Evolutionary conservation across 164 flowering plant genomes (phyloP).

Genomic region (Pachysandra terminalis): DNA sequence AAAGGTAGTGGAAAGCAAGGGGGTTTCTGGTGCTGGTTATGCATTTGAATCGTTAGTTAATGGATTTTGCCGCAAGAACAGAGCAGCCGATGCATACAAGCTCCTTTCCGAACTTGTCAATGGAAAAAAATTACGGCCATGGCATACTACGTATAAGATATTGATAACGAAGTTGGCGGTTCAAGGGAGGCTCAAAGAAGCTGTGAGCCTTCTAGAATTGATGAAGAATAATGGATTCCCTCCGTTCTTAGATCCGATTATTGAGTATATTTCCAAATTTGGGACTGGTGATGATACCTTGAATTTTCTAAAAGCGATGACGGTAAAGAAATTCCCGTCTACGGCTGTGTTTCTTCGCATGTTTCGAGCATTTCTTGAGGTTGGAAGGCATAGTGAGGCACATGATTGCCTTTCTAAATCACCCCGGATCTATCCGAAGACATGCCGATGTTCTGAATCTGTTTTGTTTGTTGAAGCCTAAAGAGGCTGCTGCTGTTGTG

Average conservation of each 20-base stretch:
- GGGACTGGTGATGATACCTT: slow-evolving; percentile 70
- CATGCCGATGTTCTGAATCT: slow-evolving; percentile 79
- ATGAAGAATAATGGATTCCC: slow-evolving; percentile 76
- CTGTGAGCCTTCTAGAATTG: slow-evolving; percentile 42
- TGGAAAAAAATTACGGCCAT: slow-evolving; percentile 38
- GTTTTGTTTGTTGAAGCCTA: slow-evolving; percentile 39
- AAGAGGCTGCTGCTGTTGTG: slow-evolving; percentile 20
- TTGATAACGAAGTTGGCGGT: slow-evolving; percentile 45
- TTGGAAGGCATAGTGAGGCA: slow-evolving; percentile 56
- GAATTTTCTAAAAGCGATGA: slow-evolving; percentile 48
- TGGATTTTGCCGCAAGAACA: slow-evolving; percentile 42
- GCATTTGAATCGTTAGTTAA: slow-evolving; percentile 48
- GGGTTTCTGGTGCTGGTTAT: slow-evolving; percentile 32
- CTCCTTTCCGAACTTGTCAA: slow-evolving; percentile 39
- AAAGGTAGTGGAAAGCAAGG: slow-evolving; percentile 43
- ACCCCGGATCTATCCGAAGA: slow-evolving; percentile 53
- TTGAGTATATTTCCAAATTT: slow-evolving; percentile 43
- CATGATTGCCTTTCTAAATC: slow-evolving; percentile 61
- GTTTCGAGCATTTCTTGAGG: slow-evolving; percentile 60
- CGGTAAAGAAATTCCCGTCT: slow-evolving; percentile 54
- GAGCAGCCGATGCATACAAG: slow-evolving; percentile 47
- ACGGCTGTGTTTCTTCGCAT: slow-evolving; percentile 44
- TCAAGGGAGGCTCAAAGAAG: slow-evolving; percentile 51
- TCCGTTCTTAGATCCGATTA: slow-evolving; percentile 58
- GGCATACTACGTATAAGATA: slow-evolving; percentile 55